Evolutionary conservation across 2,329 filamentous ascomycete species (phyloP).

Genomic region (Penicillium sclerotiorum): DNA sequence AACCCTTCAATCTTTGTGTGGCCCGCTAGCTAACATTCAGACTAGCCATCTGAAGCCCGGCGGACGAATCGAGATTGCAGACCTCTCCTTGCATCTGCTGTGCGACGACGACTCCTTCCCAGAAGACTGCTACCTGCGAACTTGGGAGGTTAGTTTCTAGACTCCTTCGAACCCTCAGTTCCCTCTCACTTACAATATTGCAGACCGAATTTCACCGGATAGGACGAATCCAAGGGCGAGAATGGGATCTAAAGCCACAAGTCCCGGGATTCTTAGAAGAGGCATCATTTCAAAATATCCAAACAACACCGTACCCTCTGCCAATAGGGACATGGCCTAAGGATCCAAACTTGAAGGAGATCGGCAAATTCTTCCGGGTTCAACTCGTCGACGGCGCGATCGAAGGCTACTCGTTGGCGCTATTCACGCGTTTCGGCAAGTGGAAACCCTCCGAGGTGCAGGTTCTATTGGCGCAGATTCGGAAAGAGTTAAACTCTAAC

Average conservation of each 20-base stretch:
- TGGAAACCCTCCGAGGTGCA: conserved; percentile 27
- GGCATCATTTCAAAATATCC: conserved; percentile 29
- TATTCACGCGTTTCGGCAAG: conserved; percentile 30
- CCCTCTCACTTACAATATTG: neutral
- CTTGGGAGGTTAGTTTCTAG: conserved; percentile 13
- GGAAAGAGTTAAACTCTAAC: conserved; percentile 28
- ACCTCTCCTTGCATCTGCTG: conserved; percentile 18
- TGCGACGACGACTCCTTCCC: conserved; percentile 32
- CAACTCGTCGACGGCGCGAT: conserved; percentile 29
- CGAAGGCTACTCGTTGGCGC: conserved; percentile 29
- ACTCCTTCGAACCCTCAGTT: neutral
- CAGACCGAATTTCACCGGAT: conserved; percentile 22
- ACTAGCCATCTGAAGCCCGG: conserved; percentile 30
- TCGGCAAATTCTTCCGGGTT: conserved; percentile 29
- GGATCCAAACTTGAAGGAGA: conserved; percentile 28
- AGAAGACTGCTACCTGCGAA: conserved; percentile 11
- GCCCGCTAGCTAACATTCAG: too few species aligned
- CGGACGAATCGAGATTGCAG: conserved; percentile 32
- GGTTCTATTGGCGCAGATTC: conserved; percentile 23
- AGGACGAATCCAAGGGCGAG: conserved; percentile 15
- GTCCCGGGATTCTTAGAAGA: conserved; percentile 20
- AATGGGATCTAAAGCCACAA: conserved; percentile 20
- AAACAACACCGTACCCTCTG: conserved; percentile 21
- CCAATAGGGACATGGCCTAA: conserved; percentile 36
- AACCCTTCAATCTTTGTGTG: neutral